A percentile compares a stretch with the other conserved stretches of the same genome.
These are phyloP conservation scores for Cyberlindnera misumaiensis DNA, from an alignment of 805 yeast species.

Conservation along the genomic window DNA sequence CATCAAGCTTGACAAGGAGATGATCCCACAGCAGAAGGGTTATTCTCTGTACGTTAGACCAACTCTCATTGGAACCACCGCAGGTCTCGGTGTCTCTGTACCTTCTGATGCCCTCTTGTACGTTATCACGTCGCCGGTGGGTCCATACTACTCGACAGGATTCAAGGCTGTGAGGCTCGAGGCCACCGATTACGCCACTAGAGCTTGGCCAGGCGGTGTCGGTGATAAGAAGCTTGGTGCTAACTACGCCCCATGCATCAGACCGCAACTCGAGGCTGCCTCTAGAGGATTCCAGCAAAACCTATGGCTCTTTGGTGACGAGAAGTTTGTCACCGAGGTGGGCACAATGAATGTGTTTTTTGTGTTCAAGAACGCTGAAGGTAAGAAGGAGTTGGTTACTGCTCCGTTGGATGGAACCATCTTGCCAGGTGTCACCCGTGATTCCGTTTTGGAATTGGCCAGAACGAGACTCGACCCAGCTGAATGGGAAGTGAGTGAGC, in stretches of 20 bases:
- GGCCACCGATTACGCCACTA: constrained; percentile 91
- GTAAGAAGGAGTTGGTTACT: constrained; percentile 87
- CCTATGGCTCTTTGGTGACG: constrained; percentile 92
- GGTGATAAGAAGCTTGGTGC: constrained; percentile 97
- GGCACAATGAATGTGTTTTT: constrained; percentile 97
- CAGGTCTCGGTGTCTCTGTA: constrained; percentile 77
- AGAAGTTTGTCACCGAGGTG: constrained; percentile 84
- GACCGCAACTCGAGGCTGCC: constrained; percentile 89
- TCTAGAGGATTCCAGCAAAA: constrained; percentile 90
- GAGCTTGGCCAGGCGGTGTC: constrained; percentile 99
- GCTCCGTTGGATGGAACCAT: constrained; percentile 98
- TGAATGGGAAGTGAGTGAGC: constrained; percentile 81
- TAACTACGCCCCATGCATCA: constrained; percentile 92
- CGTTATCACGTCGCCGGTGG: constrained; percentile 92
- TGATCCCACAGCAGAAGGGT: constrained; percentile 83
- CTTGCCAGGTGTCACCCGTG: constrained; percentile 94
- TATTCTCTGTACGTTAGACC: constrained; percentile 93
- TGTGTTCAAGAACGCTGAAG: constrained; percentile 70
- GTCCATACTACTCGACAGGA: constrained; percentile 92
- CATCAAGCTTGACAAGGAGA: constrained; percentile 63
- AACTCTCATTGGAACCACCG: constrained; percentile 88
- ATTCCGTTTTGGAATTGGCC: constrained; percentile 72
- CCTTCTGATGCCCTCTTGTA: constrained; percentile 79
- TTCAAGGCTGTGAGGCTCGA: constrained; percentile 92
- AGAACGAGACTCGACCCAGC: constrained; percentile 64